phyloP scores from a whole-genome alignment of 2,329 filamentous ascomycete species.

The Beauveria sp. region DNA sequence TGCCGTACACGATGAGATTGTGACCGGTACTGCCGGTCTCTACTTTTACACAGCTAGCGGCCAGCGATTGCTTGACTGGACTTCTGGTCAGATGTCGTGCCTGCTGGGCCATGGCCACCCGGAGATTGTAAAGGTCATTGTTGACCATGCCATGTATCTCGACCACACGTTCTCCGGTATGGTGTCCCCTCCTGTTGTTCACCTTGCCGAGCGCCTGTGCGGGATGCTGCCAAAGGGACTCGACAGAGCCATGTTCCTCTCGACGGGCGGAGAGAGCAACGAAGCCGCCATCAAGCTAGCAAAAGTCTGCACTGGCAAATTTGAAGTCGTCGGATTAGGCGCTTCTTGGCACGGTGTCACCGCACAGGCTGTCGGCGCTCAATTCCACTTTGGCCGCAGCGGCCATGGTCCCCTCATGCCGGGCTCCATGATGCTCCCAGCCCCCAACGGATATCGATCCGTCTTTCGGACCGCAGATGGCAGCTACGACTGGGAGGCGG shows the following conservation, averaged over 20 bases:
- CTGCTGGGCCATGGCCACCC: slow-evolving; percentile 50
- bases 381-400: slow-evolving; percentile 47
- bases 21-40: slow-evolving; percentile 34
- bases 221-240: slow-evolving; percentile 39
- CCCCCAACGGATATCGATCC: slow-evolving; percentile 54
- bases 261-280: slow-evolving; percentile 48
- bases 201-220: slow-evolving; percentile 44
- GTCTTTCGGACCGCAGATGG: slow-evolving; percentile 50
- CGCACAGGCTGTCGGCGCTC: slow-evolving; percentile 42
- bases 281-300: slow-evolving; percentile 59
- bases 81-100: slow-evolving; percentile 53
- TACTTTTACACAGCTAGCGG: slow-evolving; percentile 38
- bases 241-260: slow-evolving; percentile 50
- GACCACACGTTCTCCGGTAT: slow-evolving; percentile 54
- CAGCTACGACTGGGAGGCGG: slow-evolving; percentile 54
- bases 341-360: slow-evolving; percentile 57
- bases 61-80: slow-evolving; percentile 47
- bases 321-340: slow-evolving; percentile 53
- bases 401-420: slow-evolving; percentile 43
- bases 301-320: slow-evolving; percentile 57
- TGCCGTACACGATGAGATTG: slow-evolving; percentile 26
- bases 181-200: slow-evolving; percentile 48
- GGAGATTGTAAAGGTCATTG: slow-evolving; percentile 47
- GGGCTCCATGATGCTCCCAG: slow-evolving; percentile 49
- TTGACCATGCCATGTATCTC: slow-evolving; percentile 39